phyloP scores from a whole-genome alignment of 164 flowering plant species.

The Dillenia suffruticosa region DNA sequence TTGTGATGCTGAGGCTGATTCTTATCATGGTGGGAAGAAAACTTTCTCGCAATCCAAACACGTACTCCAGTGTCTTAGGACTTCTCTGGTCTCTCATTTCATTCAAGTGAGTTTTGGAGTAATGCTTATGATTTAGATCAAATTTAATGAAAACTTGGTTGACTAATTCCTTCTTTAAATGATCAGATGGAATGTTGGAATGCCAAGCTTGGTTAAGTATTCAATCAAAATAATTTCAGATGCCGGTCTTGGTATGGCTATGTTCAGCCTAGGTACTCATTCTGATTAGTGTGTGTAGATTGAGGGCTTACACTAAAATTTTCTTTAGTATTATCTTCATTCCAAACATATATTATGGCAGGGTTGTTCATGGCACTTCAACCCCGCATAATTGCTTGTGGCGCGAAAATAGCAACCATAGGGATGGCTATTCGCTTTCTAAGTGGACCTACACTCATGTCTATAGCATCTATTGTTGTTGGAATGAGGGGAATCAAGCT shows the following conservation, averaged over 20 bases:
- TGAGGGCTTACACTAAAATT: background rate
- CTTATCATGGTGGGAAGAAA: conserved; percentile 50
- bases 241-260: conserved; percentile 75
- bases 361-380: conserved; percentile 80
- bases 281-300: background rate
- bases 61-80: conserved; percentile 60
- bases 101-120: conserved; percentile 32
- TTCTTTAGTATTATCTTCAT: background rate
- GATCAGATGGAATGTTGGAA: conserved; percentile 53
- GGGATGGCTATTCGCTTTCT: conserved; percentile 55
- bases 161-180: background rate
- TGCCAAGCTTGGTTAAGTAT: conserved; percentile 53
- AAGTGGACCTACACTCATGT: conserved; percentile 52
- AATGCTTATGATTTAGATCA: background rate
- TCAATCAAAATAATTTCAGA: conserved; percentile 66
- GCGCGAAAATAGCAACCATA: conserved; percentile 39
- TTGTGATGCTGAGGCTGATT: conserved; percentile 42
- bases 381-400: conserved; percentile 60
- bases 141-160: background rate
- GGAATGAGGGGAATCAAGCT: conserved; percentile 45
- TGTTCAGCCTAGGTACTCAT: conserved; percentile 60
- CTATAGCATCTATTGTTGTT: conserved; percentile 47
- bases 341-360: conserved; percentile 14
- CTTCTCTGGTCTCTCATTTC: conserved; percentile 62
- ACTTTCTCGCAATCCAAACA: conserved; percentile 59